Evolutionary conservation across 2,329 filamentous ascomycete genomes (phyloP).

Genomic region (Alternaria metachromatica): DNA sequence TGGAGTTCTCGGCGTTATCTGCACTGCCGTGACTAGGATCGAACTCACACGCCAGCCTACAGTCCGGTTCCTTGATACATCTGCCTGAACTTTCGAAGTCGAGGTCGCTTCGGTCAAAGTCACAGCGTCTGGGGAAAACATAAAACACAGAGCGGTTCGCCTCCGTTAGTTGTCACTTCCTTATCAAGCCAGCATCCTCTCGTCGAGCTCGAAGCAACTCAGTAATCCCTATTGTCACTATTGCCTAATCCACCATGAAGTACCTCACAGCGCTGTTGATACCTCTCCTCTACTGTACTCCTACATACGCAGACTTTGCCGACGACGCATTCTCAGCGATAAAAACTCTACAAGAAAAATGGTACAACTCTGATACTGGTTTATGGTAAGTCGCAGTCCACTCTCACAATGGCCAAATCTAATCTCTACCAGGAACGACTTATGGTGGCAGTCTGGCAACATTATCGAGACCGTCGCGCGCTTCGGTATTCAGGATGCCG

Average conservation of each 20-base stretch:
- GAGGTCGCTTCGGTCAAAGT: slow-evolving; percentile 22
- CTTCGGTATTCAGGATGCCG: slow-evolving; percentile 36
- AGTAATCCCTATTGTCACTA: not conserved
- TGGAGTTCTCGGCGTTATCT: slow-evolving; percentile 10
- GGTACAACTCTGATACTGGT: slow-evolving; percentile 42
- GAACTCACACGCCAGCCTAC: slow-evolving; percentile 24
- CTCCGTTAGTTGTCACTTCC: slow-evolving; percentile 2
- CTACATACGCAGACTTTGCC: slow-evolving; percentile 30
- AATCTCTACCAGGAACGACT: slow-evolving; percentile 19
- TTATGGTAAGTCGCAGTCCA: slow-evolving; percentile 35
- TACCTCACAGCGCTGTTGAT: slow-evolving; percentile 17
- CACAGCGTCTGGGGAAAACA: slow-evolving; percentile 18
- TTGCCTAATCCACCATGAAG: slow-evolving; percentile 28
- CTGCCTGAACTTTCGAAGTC: slow-evolving; percentile 13
- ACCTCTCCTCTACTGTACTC: slow-evolving; percentile 19
- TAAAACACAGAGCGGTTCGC: slow-evolving; percentile 26
- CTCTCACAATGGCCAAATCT: not conserved
- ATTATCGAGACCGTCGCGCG: slow-evolving; percentile 44
- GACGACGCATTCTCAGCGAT: slow-evolving; percentile 37
- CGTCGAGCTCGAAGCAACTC: not conserved
- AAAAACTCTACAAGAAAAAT: slow-evolving; percentile 40
- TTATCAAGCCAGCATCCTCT: slow-evolving; percentile 2
- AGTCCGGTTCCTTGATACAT: slow-evolving; percentile 18
- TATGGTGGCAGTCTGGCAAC: slow-evolving; percentile 50
- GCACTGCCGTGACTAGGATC: not conserved